These are phyloP conservation scores for Panicum hallii DNA, from an alignment of 202 grass and related monocot species.

Conservation along the genomic window DNA sequence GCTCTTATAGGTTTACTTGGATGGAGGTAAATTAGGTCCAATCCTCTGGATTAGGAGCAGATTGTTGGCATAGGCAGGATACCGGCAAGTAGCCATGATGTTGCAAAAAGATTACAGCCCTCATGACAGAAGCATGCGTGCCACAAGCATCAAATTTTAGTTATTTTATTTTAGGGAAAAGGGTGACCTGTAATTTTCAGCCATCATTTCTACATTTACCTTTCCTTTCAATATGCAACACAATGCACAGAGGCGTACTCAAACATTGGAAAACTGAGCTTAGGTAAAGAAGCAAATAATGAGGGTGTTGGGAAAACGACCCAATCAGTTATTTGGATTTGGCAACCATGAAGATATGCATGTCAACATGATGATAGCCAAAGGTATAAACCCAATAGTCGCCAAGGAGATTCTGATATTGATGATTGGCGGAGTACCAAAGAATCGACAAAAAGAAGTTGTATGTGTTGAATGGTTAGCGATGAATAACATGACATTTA, in stretches of 20 bases:
- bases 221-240: background rate
- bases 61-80: background rate
- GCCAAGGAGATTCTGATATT: background rate
- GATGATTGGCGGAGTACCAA: background rate
- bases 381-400: background rate
- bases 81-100: background rate
- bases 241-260: background rate
- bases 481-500: background rate
- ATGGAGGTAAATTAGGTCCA: background rate
- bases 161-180: background rate
- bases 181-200: background rate
- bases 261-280: background rate
- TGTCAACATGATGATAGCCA: background rate
- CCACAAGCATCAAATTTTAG: background rate
- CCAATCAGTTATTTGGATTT: background rate
- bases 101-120: constrained; percentile 5
- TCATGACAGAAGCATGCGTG: background rate
- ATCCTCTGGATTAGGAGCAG: background rate
- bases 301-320: background rate
- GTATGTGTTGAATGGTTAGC: background rate
- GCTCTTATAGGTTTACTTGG: background rate
- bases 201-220: background rate
- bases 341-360: background rate
- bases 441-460: background rate
- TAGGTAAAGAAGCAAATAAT: background rate